Evolutionary conservation across 2,329 filamentous ascomycete species (phyloP).

Genomic region (Colletotrichum viniferum): DNA sequence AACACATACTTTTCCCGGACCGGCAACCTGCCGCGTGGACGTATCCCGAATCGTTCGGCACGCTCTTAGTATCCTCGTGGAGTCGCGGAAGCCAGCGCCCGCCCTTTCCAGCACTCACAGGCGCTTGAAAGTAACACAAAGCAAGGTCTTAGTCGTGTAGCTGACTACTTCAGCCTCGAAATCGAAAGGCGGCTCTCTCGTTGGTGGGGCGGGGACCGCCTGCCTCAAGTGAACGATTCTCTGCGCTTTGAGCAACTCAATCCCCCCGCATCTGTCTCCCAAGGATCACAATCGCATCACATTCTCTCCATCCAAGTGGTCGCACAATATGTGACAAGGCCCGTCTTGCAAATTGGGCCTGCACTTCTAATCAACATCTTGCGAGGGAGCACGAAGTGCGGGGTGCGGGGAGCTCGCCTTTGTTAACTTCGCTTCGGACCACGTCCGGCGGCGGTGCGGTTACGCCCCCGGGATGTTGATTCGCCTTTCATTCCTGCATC

Average conservation of each 20-base stretch:
- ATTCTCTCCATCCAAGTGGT: neutral
- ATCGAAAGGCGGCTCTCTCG: neutral
- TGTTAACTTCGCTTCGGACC: neutral
- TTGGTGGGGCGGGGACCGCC: neutral
- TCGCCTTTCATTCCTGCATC: neutral
- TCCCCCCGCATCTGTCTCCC: neutral
- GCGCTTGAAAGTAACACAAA: neutral
- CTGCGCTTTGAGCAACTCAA: neutral
- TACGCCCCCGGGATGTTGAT: neutral
- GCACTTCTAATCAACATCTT: neutral
- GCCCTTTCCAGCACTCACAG: neutral
- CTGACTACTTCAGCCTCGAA: neutral
- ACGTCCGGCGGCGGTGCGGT: neutral
- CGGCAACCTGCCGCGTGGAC: neutral
- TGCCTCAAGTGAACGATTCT: neutral
- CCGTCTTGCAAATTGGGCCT: neutral
- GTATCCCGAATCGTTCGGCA: neutral
- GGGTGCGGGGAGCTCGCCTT: neutral
- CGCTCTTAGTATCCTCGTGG: neutral
- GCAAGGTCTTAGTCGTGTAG: neutral
- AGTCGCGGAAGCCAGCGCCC: neutral
- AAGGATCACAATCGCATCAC: neutral
- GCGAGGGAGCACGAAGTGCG: neutral
- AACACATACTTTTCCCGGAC: neutral
- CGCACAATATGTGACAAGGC: neutral